phyloP scores from a whole-genome alignment of 306 rosid genomes.

The Cucurbita ficifolia region DNA sequence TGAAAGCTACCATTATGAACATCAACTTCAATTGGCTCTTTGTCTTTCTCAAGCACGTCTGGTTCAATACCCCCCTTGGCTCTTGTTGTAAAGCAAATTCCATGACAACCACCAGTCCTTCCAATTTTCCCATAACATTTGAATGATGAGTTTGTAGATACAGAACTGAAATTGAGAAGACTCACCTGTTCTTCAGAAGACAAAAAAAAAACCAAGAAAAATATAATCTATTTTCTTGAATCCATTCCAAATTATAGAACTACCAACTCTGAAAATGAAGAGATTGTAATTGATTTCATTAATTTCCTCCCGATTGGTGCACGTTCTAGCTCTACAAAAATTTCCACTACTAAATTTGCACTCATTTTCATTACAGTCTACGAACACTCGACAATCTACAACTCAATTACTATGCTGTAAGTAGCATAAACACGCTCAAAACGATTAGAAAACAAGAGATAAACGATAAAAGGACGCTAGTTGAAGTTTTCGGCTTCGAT shows the following conservation, averaged over 20 bases:
- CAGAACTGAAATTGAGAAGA: background rate
- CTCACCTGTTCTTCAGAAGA: background rate
- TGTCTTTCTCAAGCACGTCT: background rate
- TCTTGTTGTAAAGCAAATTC: slow-evolving; percentile 2
- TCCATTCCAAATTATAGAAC: background rate
- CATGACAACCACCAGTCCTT: background rate
- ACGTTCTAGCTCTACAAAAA: background rate
- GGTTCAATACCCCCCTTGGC: slow-evolving; percentile 3
- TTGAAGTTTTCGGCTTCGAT: background rate
- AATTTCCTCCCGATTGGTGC: background rate
- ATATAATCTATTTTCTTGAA: background rate
- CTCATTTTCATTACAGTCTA: background rate
- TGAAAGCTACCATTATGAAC: background rate
- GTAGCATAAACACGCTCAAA: background rate
- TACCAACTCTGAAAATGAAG: background rate
- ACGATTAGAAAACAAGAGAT: background rate
- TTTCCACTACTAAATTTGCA: background rate
- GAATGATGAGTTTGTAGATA: background rate
- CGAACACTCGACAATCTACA: background rate
- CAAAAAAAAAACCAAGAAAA: background rate
- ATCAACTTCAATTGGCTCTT: slow-evolving; percentile 1
- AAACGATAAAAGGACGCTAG: background rate
- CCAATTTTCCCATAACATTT: background rate
- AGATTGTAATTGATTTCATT: background rate
- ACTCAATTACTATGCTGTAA: background rate